Base-by-base conservation (phyloP, 2,329 filamentous ascomycete genomes). In the Exophiala sideris region DNA sequence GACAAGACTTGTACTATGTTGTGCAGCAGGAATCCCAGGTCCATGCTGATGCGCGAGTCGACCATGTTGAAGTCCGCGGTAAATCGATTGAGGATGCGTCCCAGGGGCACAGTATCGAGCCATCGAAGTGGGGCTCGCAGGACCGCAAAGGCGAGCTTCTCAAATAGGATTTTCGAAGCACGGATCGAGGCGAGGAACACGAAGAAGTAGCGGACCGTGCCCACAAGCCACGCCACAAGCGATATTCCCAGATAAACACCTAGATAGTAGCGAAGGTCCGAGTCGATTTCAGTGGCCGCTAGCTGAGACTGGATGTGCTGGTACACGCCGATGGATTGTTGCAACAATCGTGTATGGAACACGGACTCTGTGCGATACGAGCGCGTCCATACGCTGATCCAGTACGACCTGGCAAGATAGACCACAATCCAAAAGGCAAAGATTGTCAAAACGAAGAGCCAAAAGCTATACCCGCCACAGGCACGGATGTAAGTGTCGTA, bases 101-200 rank as follows among this genome's bases (percentile, higher is more conserved):
- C 88, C 1, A 90, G 76, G 0, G 89, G 89, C 0, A 90, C 85
- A 0, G 88, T 91, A 65, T 92, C 88, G 35, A 92, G 77, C 86
- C 87, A 91, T 57, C 87, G 77, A n/a, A 91, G 75, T 1, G 87
- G 88, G 5, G 88, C 84, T 14, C 86, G 81, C 3, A 92, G 75
- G 9, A 92, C 78, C 0, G 82, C 77, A 60, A 81, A 83, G 40
- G 85, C 82, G 58, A 91, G 79, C 48, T 79, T 79, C 18, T 82
- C 77, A 59, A 91, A 92, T 3, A 91, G 75, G 41, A 73, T 72
- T 36, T 82, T 77, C n/a, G 87, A 90, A 2, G 87, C 87, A 54
- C 77, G 79, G 61, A 91, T 76, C 10, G 86, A 86, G 45, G 85
- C 84, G 6, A 74, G 62, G 63, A 84, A 88, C 4, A 87, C 74